These are phyloP conservation scores for Conringia planisiliqua DNA, from an alignment of 345 rosid genomes.

Conservation along the genomic window DNA sequence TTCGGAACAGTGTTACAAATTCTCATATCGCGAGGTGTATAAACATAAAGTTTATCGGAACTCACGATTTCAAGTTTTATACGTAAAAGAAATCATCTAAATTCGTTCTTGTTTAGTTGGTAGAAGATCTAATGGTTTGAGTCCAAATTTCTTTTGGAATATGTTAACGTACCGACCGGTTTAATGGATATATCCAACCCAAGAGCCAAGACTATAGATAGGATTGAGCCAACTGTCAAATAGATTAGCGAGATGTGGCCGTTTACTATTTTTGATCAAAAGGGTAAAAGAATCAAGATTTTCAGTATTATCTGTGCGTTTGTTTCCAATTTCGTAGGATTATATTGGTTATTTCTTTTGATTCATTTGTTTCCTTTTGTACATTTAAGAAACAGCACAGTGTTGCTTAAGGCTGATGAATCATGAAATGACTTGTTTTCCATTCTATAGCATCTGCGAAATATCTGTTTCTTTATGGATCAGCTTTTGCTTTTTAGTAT, in stretches of 20 bases:
- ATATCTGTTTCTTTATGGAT: too few relatives aligned
- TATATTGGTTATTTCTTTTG: too few relatives aligned
- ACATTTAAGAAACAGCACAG: too few relatives aligned
- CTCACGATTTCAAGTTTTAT: background rate
- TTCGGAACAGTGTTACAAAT: background rate
- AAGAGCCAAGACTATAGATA: background rate
- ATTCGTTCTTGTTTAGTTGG: background rate
- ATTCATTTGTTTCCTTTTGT: background rate
- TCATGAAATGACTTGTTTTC: too few relatives aligned
- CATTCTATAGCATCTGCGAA: too few relatives aligned
- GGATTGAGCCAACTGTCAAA: background rate
- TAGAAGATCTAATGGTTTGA: background rate
- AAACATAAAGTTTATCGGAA: background rate
- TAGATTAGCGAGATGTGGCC: background rate
- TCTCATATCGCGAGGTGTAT: constrained; percentile 12
- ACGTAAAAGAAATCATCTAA: background rate
- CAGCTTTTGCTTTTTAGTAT: too few relatives aligned
- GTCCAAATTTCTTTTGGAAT: background rate
- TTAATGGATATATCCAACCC: background rate
- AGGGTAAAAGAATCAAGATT: too few relatives aligned
- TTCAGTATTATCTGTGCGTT: too few relatives aligned
- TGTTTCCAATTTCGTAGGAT: too few relatives aligned
- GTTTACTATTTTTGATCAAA: background rate
- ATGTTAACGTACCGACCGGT: background rate
- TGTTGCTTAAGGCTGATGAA: too few relatives aligned